These are phyloP conservation scores for Ploettnerulaceae sp. DNA, from an alignment of 2,329 filamentous ascomycete species.

Conservation along the genomic window DNA sequence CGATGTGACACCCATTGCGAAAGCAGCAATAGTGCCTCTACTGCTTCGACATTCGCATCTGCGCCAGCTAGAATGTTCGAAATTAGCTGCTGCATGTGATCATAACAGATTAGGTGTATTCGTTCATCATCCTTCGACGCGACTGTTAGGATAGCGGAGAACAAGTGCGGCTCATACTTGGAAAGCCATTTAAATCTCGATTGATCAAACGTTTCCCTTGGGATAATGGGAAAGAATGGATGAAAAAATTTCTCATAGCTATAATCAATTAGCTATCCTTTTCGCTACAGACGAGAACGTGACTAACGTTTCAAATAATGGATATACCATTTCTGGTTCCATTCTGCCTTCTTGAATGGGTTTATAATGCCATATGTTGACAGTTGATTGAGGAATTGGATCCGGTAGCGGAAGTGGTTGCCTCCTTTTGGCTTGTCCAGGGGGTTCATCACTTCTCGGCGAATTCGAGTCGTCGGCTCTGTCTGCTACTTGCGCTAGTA, in stretches of 20 bases:
- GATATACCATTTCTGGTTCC: conserved; percentile 26
- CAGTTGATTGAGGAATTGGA: conserved; percentile 16
- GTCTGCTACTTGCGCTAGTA: conserved; percentile 32
- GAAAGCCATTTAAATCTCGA: conserved; percentile 47
- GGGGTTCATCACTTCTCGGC: conserved; percentile 22
- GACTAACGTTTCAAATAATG: conserved; percentile 26
- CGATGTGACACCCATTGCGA: conserved; percentile 58
- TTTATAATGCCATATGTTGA: conserved; percentile 27
- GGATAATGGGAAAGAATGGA: conserved; percentile 65
- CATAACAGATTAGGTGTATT: conserved; percentile 61
- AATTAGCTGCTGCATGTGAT: conserved; percentile 65
- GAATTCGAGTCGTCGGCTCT: conserved; percentile 31
- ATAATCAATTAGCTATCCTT: not conserved
- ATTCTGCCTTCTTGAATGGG: conserved; percentile 29
- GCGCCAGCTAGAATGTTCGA: conserved; percentile 62
- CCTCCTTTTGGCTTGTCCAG: conserved; percentile 11
- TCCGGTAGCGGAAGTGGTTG: conserved; percentile 14
- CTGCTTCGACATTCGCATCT: conserved; percentile 63
- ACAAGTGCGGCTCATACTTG: conserved; percentile 57
- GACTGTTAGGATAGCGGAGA: conserved; percentile 66
- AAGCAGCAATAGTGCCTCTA: conserved; percentile 64
- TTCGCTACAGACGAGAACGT: not conserved
- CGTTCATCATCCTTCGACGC: conserved; percentile 64
- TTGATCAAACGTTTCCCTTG: conserved; percentile 46
- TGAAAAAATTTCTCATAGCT: conserved; percentile 46